Evolutionary conservation across 805 yeast species (phyloP), one percentile per base, ranked within the genome.

Genomic region (Nakazawaea sp.): DNA sequence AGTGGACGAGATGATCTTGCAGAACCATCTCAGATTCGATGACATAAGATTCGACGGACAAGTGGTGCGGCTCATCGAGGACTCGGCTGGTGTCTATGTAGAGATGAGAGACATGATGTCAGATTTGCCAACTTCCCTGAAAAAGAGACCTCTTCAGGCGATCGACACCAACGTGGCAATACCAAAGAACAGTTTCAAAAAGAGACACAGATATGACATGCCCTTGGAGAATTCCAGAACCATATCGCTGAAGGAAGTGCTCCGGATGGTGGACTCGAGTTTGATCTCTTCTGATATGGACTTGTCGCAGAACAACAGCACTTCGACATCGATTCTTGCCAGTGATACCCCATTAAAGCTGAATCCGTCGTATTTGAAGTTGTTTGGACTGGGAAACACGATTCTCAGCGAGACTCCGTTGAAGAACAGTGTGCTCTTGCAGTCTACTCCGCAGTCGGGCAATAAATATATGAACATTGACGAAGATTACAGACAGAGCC

Each of bases 201-300:
- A 42, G 38, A 50, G 45, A 29, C 49, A 52, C 30, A 52, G 46
- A 32, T 47, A 53, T 35, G 56, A 59, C 15, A 49, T 48, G 30
- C 38, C 42, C 1, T 44, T 54, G 27, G 66, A 61, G 24, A 59
- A 58, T 36, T 58, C 64, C 3, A 53, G 53, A 56, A 57, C 61
- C 3, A 52, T 61, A 8, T 54, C 62, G 4, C 62, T 61, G 5
- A 52, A 52, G 28, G 64, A 59, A 2, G 59, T 61, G 4, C 43
- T 61, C 46, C 48, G 55, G 15, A 60, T 61, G 64, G 65, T 61
- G 30, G 66, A 61, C 40, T 61, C 59, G 25, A 56, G 64, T 13
- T 47, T 61, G 27, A 60, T 61, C 15, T 56, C 61, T 4, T 55
- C 61, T 39, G 66, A 61, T 43, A 58, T 59, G 6, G 48, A 45